Base-by-base conservation (phyloP, 768 basidiomycete species). In the Lepiota subincarnata region DNA sequence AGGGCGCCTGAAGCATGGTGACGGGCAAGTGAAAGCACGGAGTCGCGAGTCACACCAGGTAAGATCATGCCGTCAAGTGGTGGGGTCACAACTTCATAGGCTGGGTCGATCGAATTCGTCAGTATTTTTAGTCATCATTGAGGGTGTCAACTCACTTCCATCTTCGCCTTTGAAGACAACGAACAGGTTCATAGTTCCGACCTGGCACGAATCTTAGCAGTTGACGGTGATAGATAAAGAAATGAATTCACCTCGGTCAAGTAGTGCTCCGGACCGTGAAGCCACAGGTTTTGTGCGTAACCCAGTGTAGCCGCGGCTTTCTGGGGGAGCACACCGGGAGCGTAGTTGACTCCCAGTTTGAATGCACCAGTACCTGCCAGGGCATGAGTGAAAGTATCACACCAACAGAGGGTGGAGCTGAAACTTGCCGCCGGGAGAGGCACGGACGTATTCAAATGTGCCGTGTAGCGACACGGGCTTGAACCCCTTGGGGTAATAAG, bases 151-250 rank as follows among this genome's bases (percentile, higher is more conserved):
- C 67, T 18, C 57, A 84, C 86, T 72, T 44, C 88, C 89, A 61
- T 88, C 81, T 16, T 80, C 77, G 18, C 76, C 79, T 65, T 80
- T 82, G 69, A 94, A 83, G 3, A 86, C 89, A 40, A 87, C 82
- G 57, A 95, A 95, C 66, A 93, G 70, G 69, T 96, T 96, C 93
- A 95, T 95, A 1, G 92, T 92, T 38, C 93, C 93, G 38, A 92
- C 92, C 70, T 72, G 26, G 18, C 22, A 20, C 45, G 53, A 45
- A 54, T 48, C 46, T 54, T 54, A 54, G 53, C 28, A 26, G 3
- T 14, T 34, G 19, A n/a, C 39, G 5, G 26, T n/a, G 14, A 65
- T 80, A 80, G 3, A 79, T 82, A 18, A 28, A 26, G 14, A 20
- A 28, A 34, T 41, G 7, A 6, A 16, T 28, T 40, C 35, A 47